Conservation (phyloP, 2,329 filamentous ascomycete species). For the Pleomassaria siparia region DNA sequence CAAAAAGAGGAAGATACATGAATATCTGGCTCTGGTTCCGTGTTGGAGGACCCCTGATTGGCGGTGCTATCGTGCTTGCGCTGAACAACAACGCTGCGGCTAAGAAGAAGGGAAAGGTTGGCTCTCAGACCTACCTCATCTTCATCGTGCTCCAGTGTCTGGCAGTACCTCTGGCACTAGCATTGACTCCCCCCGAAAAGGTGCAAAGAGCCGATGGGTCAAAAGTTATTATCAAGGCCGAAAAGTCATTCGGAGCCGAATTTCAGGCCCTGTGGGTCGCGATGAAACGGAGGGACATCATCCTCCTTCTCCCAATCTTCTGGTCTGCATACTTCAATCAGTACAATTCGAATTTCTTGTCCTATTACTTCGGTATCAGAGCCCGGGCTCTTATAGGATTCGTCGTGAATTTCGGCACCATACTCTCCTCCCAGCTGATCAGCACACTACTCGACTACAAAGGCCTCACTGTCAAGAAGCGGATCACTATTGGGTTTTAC, state of each 20-base stretch:
- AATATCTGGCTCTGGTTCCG: slow-evolving; percentile 55
- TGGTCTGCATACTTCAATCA: slow-evolving; percentile 51
- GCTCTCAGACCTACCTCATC: slow-evolving; percentile 45
- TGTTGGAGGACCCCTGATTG: slow-evolving; percentile 52
- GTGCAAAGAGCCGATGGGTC: slow-evolving; percentile 47
- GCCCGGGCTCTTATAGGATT: slow-evolving; percentile 53
- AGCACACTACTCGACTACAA: not conserved
- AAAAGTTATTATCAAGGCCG: slow-evolving; percentile 40
- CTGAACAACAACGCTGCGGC: slow-evolving; percentile 39
- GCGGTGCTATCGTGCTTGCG: slow-evolving; percentile 50
- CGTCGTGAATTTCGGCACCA: slow-evolving; percentile 20
- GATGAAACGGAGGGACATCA: slow-evolving; percentile 33
- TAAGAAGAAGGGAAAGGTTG: slow-evolving; percentile 38
- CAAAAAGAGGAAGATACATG: slow-evolving; percentile 52
- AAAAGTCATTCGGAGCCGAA: slow-evolving; percentile 45
- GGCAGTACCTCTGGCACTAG: slow-evolving; percentile 42
- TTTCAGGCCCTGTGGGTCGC: slow-evolving; percentile 41
- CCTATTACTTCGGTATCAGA: slow-evolving; percentile 49
- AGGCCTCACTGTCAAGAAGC: not conserved
- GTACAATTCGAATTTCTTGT: slow-evolving; percentile 42
- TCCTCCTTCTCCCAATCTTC: slow-evolving; percentile 48
- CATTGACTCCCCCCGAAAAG: slow-evolving; percentile 45
- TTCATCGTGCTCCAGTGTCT: slow-evolving; percentile 47
- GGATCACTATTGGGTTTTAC: not conserved
- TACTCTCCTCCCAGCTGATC: not conserved